Evolutionary conservation across 352 stramenopile species (phyloP).

Genomic region (Pythium vanterpoolii): DNA sequence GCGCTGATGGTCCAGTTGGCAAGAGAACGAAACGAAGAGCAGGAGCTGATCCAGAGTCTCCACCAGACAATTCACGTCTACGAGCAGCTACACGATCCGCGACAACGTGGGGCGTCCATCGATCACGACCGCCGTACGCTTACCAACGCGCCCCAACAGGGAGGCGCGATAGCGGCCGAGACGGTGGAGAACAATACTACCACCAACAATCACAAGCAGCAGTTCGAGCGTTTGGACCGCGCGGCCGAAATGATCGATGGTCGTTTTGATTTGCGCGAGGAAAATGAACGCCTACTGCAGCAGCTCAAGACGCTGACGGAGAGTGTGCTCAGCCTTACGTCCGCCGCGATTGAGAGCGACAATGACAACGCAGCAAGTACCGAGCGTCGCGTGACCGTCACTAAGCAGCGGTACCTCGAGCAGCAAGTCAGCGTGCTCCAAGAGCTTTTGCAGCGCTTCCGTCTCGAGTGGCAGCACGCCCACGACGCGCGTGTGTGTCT

Average conservation of each 20-base stretch:
- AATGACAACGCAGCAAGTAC: background rate
- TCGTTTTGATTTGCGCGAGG: conserved; percentile 39
- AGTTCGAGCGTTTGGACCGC: conserved; percentile 16
- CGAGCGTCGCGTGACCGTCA: background rate
- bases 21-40: conserved; percentile 45
- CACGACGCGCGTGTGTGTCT: conserved; percentile 27
- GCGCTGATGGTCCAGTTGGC: conserved; percentile 22
- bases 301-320: conserved; percentile 41
- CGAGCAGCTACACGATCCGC: conserved; percentile 53
- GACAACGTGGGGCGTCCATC: background rate
- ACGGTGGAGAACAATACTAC: background rate
- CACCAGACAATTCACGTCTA: conserved; percentile 57
- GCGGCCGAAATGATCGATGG: conserved; percentile 25
- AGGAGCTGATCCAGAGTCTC: conserved; percentile 56
- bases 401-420: conserved; percentile 37
- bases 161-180: background rate
- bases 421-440: conserved; percentile 49
- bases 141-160: conserved; percentile 3
- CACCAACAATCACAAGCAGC: conserved; percentile 11
- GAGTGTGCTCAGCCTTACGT: conserved; percentile 16
- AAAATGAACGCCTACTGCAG: conserved; percentile 42
- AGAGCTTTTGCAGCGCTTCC: conserved; percentile 46
- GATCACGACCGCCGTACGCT: no score
- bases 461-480: conserved; percentile 50
- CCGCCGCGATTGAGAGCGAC: background rate